Conservation (phyloP, 352 stramenopile genomes). For the Phytophthora podocarpi region DNA sequence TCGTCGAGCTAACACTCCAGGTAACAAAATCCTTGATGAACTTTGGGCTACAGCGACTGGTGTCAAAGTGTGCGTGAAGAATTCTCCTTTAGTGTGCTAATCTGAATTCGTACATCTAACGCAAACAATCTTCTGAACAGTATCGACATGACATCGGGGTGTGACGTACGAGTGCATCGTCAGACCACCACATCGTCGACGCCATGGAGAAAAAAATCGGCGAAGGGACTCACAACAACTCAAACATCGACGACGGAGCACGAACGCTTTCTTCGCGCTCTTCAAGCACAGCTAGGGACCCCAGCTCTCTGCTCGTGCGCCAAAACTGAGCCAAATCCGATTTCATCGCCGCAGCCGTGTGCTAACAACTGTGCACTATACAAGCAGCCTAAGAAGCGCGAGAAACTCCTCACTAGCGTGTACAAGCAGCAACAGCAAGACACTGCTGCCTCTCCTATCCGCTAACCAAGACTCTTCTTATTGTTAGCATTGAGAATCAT, state of each 20-base stretch:
- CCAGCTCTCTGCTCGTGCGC: slow-evolving; percentile 63
- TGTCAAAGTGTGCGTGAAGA: slow-evolving; percentile 20
- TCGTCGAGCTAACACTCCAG: slow-evolving; percentile 5
- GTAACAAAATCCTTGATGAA: not conserved
- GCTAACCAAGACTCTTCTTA: slow-evolving; percentile 1
- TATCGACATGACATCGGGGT: slow-evolving; percentile 44
- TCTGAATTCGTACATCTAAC: not conserved
- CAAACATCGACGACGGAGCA: slow-evolving; percentile 19
- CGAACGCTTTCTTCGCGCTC: slow-evolving; percentile 52
- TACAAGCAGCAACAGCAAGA: slow-evolving; percentile 64
- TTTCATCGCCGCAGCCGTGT: slow-evolving; percentile 31
- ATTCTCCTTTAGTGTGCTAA: not conserved
- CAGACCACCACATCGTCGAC: slow-evolving; percentile 43
- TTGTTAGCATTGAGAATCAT: slow-evolving; percentile 13
- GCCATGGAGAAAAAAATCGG: slow-evolving; percentile 59
- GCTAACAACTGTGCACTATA: slow-evolving; percentile 81
- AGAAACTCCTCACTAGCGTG: slow-evolving; percentile 55
- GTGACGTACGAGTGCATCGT: slow-evolving; percentile 43
- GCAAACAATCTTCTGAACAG: slow-evolving; percentile 18
- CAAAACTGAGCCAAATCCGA: slow-evolving; percentile 10
- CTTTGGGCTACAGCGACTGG: not conserved
- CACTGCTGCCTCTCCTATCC: slow-evolving; percentile 13
- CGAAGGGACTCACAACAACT: not conserved
- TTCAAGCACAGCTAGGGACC: slow-evolving; percentile 53
- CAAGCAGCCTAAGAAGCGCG: slow-evolving; percentile 63